phyloP scores from a whole-genome alignment of 139 green algal genomes.

The Tetradesmus lagerheimii region DNA sequence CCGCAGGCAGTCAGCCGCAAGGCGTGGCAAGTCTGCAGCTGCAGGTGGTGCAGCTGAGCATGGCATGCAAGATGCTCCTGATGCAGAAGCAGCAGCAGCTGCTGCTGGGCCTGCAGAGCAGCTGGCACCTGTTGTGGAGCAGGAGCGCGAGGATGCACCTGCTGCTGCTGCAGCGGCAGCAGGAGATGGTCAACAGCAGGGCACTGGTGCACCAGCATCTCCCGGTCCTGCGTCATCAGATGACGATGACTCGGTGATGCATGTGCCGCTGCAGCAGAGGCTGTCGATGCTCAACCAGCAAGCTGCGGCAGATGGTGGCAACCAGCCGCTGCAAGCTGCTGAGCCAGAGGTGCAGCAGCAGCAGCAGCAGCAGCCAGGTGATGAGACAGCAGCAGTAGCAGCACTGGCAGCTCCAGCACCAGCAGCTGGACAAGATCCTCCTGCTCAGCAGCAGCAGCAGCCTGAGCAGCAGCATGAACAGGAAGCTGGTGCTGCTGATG shows the following conservation, averaged over 20 bases:
- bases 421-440: background rate
- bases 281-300: too few species aligned
- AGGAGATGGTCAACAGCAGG: background rate
- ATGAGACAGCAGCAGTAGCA: too few species aligned
- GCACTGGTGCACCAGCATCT: too few species aligned
- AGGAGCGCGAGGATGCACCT: background rate
- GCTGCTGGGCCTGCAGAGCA: background rate
- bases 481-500: background rate
- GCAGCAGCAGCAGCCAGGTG: background rate
- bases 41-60: constrained; percentile 10
- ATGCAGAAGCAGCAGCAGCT: background rate
- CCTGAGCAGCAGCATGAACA: background rate
- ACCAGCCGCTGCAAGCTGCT: background rate
- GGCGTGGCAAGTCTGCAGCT: background rate
- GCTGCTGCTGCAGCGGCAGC: too few species aligned
- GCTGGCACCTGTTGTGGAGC: background rate
- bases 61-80: background rate
- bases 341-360: background rate
- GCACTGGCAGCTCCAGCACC: too few species aligned
- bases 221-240: too few species aligned
- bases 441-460: background rate
- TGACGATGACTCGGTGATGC: too few species aligned
- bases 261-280: too few species aligned
- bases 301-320: background rate
- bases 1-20: background rate